Evolutionary conservation across 306 rosid genomes (phyloP), one percentile per base, ranked within the genome.

Genomic region (Vigna trinervia): DNA sequence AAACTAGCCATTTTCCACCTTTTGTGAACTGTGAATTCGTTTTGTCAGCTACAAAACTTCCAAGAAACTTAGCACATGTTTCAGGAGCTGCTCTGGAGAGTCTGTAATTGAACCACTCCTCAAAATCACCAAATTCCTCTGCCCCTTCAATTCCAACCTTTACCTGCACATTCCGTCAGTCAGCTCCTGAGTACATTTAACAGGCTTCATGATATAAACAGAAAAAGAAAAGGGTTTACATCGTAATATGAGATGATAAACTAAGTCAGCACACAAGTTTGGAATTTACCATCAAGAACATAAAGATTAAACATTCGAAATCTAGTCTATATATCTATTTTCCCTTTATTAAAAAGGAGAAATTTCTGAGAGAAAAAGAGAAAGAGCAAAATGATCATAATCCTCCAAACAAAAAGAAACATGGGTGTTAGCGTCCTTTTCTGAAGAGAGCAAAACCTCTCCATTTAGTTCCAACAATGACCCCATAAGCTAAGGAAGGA

Each of bases 11-110:
- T 84, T 90, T 92, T 74, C 93, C 91, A 39, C 91, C 97, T 52
- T 84, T 82, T 45, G 90, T 81, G 87, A 88, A 92, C 54, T 84
- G 81, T 64, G 88, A 80, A 64, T 26, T 83, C 67, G 83, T 87
- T 86, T 76, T 62, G 30, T 86, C 90, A 28, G 96, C 91, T 19
- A 92, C 79, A 82, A 92, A 90, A 83, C 93, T 88, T 46, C 97
- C 96, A 60, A 92, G 90, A 77, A 90, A 92, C 62, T 89, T 82
- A 12, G 97, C 97, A 36, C 96, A 92, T 19, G 96, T 87, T 86
- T 90, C 97, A 48, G 96, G 96, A 57, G 97, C 97, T 71, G 97
- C 97, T 86, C 97, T 87, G 23, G 92, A 92, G 56, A 92, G 88
- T 50, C 97, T 87, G 73, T 90, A 90, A 78, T 92, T 90, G 74